Evolutionary conservation across 108 stramenopile species (phyloP), one percentile per base, ranked within the genome.

Genomic region (Fragilaria crotonensis): DNA sequence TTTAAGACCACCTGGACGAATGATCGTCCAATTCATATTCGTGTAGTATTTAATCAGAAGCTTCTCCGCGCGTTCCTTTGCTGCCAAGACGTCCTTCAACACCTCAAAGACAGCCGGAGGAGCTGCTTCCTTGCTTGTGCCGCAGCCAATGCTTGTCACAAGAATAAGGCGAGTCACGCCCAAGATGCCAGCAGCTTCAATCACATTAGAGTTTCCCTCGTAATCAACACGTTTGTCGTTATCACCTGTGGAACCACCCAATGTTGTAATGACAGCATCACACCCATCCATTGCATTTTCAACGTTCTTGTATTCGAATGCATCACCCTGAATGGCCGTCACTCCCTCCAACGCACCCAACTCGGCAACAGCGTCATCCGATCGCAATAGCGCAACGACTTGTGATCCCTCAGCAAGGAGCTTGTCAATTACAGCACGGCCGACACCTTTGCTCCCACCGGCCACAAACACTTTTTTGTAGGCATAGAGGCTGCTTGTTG

Each of bases 391-490:
- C 1, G 91, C 89, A 20, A 94, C 89, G 25, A 96, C 94, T 30
- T 85, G 59, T 17, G 71, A 65, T 5, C 93, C 92, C n/a, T 28
- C 17, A 2, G 54, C 57, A 4, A 85, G 28, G 9, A 95, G 76
- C 66, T 91, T 83, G 56, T 92, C 84, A 17, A 96, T 73, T 27
- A 95, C 57, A 48, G 60, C 51, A 3, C 84, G 75, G 25, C 95
- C 95, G 23, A 96, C 92, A 25, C 95, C 95, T 29, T 69, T 85
- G 33, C 85, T 68, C 18, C 87, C 95, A 0, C 95, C 95, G 17
- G 95, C 95, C 4, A 96, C 94, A 73, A 96, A 96, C 5, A 96
- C 89, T 53, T 94, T 95, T 48, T 90, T 79, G 85, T 94, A 96
- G 2, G 48, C n/a, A n/a, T n/a, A n/a, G n/a, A n/a, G n/a, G n/a